phyloP scores from a whole-genome alignment of 2,329 filamentous ascomycete genomes.

The Fusarium mangiferae region DNA sequence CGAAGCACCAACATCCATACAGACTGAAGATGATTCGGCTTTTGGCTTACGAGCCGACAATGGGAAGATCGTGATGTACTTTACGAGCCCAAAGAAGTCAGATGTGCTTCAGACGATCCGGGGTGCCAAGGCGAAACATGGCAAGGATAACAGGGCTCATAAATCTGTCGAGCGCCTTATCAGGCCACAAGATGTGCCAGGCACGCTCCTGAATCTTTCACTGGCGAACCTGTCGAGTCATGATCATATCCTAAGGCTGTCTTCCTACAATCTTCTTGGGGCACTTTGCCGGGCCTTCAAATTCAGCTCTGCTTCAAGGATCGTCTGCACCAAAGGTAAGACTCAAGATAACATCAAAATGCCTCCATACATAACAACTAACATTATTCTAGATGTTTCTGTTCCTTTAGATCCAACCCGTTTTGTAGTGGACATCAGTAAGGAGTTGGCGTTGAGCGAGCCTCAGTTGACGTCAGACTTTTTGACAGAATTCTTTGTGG shows the following conservation, averaged over 20 bases:
- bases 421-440: conserved; percentile 74
- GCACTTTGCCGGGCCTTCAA: conserved; percentile 75
- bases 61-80: conserved; percentile 78
- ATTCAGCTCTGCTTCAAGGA: conserved; percentile 69
- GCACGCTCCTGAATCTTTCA: conserved; percentile 74
- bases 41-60: conserved; percentile 76
- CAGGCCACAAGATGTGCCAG: conserved; percentile 75
- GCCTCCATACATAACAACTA: background rate
- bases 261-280: conserved; percentile 74
- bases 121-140: conserved; percentile 70
- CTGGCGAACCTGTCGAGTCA: conserved; percentile 73
- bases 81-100: conserved; percentile 71
- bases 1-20: conserved; percentile 71
- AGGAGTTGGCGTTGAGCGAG: conserved; percentile 69
- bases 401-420: conserved; percentile 71
- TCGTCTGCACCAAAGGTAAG: conserved; percentile 70
- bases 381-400: conserved; percentile 61
- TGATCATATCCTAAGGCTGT: conserved; percentile 68
- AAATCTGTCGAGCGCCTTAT: conserved; percentile 74
- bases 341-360: background rate
- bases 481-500: conserved; percentile 77
- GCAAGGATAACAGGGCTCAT: conserved; percentile 68
- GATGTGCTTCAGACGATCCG: conserved; percentile 73
- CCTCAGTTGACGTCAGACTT: conserved; percentile 76
- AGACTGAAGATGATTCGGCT: conserved; percentile 72